A percentile compares a stretch with the other conserved stretches of the same genome.
These are phyloP conservation scores for Lactifluus subvellereus DNA, from an alignment of 768 basidiomycete genomes.

Conservation along the genomic window DNA sequence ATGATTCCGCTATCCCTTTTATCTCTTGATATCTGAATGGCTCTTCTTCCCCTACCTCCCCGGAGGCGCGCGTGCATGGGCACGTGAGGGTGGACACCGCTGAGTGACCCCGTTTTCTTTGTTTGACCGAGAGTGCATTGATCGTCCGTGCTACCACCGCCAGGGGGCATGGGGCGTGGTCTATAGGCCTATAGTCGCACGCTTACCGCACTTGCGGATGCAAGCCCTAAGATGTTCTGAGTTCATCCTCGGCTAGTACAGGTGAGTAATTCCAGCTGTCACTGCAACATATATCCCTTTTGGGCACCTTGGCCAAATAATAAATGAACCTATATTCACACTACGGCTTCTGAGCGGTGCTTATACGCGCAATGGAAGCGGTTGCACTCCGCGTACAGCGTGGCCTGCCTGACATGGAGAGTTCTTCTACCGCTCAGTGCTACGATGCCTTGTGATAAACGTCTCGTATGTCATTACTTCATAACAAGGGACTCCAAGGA, in stretches of 20 bases:
- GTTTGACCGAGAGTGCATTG: constrained; percentile 18
- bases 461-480: too few species aligned
- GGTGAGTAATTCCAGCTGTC: constrained; percentile 13
- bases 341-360: background rate
- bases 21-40: constrained; percentile 23
- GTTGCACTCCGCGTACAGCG: background rate
- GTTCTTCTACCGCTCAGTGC: too few species aligned
- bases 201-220: background rate
- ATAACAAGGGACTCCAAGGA: background rate
- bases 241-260: background rate
- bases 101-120: constrained; percentile 19
- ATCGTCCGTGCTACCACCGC: constrained; percentile 20
- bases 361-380: background rate
- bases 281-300: background rate
- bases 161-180: constrained; percentile 19
- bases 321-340: background rate
- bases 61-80: background rate
- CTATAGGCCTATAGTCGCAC: constrained; percentile 15
- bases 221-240: constrained; percentile 1
- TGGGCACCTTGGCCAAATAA: constrained; percentile 1
- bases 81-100: constrained; percentile 16
- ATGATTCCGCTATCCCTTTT: constrained; percentile 21
- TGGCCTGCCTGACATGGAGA: background rate
- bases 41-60: constrained; percentile 15
- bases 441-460: background rate